Conservation (phyloP, 257 asterid genomes). For the Thymus mandschuricus region DNA sequence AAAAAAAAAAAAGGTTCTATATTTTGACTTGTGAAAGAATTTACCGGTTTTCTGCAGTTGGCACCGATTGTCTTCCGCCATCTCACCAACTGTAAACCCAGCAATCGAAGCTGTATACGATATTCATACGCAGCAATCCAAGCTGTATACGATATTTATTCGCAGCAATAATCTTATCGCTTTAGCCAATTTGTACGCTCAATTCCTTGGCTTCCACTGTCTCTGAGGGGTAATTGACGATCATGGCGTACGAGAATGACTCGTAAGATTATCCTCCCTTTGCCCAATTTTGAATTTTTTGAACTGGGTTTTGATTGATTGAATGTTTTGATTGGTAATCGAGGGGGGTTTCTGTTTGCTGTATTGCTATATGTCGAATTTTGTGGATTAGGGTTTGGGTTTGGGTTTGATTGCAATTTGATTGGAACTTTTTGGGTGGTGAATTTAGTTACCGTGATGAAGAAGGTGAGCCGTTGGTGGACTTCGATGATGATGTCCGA, state of each 20-base stretch:
- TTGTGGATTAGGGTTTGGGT: conserved; percentile 7
- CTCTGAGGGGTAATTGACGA: conserved; percentile 4
- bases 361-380: neutral
- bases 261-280: conserved; percentile 50
- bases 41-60: too few relatives aligned
- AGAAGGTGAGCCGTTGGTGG: conserved; percentile 95
- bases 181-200: too few relatives aligned
- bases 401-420: conserved; percentile 12
- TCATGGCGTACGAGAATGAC: conserved; percentile 68
- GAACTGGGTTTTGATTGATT: neutral
- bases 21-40: too few relatives aligned
- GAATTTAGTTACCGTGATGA: conserved; percentile 74
- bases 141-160: too few relatives aligned
- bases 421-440: conserved; percentile 23
- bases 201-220: conserved; percentile 5
- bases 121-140: too few relatives aligned
- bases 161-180: too few relatives aligned
- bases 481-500: conserved; percentile 67
- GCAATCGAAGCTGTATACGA: too few relatives aligned
- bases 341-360: neutral
- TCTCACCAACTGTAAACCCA: too few relatives aligned
- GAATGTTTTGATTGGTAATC: neutral
- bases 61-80: too few relatives aligned
- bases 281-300: conserved; percentile 14
- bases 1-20: too few relatives aligned